Evolutionary conservation across 2,329 filamentous ascomycete genomes (phyloP).

Genomic region (Meredithiella fracta): DNA sequence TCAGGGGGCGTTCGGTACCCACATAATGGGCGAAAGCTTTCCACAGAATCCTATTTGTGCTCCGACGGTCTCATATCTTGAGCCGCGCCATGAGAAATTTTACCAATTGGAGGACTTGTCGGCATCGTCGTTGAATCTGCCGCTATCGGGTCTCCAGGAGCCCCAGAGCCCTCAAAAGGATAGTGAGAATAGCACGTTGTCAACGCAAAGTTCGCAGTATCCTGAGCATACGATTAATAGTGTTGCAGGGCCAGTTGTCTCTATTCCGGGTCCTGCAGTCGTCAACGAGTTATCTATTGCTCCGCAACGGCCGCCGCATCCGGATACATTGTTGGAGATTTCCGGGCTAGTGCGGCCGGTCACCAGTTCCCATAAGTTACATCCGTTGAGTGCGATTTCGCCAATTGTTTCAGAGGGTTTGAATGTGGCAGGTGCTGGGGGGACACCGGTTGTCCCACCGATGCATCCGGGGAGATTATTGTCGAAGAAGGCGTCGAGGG

Average conservation of each 20-base stretch:
- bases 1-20: constrained; percentile 7
- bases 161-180: background rate
- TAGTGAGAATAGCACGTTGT: background rate
- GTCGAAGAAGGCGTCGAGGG: background rate
- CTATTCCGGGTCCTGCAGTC: background rate
- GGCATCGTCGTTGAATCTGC: background rate
- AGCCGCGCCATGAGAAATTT: constrained; percentile 9
- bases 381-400: constrained; percentile 7
- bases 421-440: background rate
- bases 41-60: constrained; percentile 11
- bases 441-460: constrained; percentile 6
- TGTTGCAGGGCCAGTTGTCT: background rate
- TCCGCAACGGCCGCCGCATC: constrained; percentile 4
- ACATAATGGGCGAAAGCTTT: constrained; percentile 2
- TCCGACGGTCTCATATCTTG: constrained; percentile 6
- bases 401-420: constrained; percentile 6
- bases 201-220: background rate
- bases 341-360: constrained; percentile 3
- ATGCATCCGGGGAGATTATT: constrained; percentile 12
- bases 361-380: constrained; percentile 5
- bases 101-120: background rate
- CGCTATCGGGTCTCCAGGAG: background rate
- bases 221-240: background rate
- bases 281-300: background rate
- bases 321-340: constrained; percentile 7